phyloP scores from a whole-genome alignment of 2,329 filamentous ascomycete species.

The Leptographium lundbergii region DNA sequence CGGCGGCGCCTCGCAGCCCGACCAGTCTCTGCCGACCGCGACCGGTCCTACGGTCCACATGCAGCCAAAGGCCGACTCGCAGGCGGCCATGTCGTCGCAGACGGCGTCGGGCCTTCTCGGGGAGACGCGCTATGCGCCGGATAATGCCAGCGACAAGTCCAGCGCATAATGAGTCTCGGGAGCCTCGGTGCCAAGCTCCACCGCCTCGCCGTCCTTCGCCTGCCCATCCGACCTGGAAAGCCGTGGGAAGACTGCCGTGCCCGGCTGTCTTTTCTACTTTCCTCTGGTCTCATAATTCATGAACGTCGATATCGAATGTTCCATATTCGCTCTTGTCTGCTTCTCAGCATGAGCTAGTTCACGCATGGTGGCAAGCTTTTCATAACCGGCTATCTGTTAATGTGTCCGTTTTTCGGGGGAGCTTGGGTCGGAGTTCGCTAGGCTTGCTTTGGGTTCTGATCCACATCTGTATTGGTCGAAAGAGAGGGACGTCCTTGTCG shows the following conservation, averaged over 20 bases:
- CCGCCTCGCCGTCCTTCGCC: no score
- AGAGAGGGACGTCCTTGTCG: background rate
- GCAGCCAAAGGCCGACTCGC: constrained; percentile 41
- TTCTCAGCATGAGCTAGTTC: background rate
- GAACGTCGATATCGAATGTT: background rate
- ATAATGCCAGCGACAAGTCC: constrained; percentile 29
- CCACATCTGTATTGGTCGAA: background rate
- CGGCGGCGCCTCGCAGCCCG: constrained; percentile 9
- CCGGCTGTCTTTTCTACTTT: no score
- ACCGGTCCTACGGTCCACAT: constrained; percentile 43
- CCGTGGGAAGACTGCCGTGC: no score
- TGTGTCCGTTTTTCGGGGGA: background rate
- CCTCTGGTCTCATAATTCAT: no score
- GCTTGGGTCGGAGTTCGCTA: background rate
- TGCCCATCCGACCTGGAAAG: no score
- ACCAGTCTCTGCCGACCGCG: constrained; percentile 23
- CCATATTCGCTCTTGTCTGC: background rate
- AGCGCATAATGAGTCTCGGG: background rate
- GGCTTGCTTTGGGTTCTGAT: background rate
- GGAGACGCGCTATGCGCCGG: constrained; percentile 58
- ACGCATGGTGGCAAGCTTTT: background rate
- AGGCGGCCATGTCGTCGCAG: constrained; percentile 45
- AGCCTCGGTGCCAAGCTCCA: no score
- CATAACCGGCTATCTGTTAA: background rate
- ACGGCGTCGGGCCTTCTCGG: constrained; percentile 41